phyloP scores from a whole-genome alignment of 169 alveolate species.

The Sarcocystis neurona region DNA sequence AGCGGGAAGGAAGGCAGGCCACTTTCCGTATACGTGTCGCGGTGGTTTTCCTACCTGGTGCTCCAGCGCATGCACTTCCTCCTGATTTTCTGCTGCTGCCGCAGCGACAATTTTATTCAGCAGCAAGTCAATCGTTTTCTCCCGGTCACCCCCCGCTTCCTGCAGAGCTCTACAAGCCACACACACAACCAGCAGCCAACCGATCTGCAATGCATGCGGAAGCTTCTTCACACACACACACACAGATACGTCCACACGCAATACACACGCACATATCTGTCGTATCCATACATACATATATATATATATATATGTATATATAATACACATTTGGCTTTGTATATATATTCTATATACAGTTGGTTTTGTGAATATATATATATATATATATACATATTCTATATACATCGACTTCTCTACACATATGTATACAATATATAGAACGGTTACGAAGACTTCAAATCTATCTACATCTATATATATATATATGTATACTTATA shows the following conservation, averaged over 20 bases:
- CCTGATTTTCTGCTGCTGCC: slow-evolving; percentile 34
- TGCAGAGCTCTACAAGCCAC: slow-evolving; percentile 10
- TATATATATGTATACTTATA: background rate
- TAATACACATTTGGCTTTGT: background rate
- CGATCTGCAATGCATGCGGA: background rate
- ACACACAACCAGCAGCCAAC: background rate
- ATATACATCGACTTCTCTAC: background rate
- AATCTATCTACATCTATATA: background rate
- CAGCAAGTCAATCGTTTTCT: slow-evolving; percentile 45
- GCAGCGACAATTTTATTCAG: slow-evolving; percentile 40
- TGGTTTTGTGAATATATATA: background rate
- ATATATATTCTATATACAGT: too few species aligned
- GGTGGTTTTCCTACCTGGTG: slow-evolving; percentile 32
- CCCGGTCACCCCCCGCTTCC: slow-evolving; percentile 38
- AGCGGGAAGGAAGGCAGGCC: too few species aligned
- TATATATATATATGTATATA: background rate
- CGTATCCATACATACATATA: background rate
- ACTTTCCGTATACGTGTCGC: too few species aligned
- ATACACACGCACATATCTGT: background rate
- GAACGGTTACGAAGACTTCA: too few species aligned
- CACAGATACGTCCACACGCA: background rate
- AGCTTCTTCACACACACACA: background rate
- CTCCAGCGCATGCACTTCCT: slow-evolving; percentile 31
- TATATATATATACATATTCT: background rate
- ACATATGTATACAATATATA: too few species aligned